Evolutionary conservation across 2,329 filamentous ascomycete species (phyloP), one percentile per base, ranked within the genome.

Genomic region (Cylindrodendrum hubeiense): DNA sequence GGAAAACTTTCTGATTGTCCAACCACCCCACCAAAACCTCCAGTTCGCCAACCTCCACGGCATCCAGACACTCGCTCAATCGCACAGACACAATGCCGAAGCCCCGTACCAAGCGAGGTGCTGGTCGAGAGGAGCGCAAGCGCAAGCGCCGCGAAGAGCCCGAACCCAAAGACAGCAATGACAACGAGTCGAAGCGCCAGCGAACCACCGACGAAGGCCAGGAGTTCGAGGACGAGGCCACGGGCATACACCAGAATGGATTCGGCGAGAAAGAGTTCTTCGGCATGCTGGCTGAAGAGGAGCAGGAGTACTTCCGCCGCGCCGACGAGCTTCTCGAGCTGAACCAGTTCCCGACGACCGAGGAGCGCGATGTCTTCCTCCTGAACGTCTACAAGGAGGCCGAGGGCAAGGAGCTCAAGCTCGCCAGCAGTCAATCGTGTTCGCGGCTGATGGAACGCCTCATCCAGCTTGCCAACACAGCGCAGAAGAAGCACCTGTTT

Each of bases 351-450:
- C 89, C 88, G 43, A 90, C 90, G 41, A 79, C 89, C 56, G 93
- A 97, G 71, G 92, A 94, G 71, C 87, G 90, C 63, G 83, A 84
- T 58, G 75, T 91, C 52, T 94, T 94, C 75, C 80, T 98, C 50
- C 89, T 91, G 66, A 97, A 91, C 78, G 92, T 98, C 55, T 97
- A 93, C 80, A 86, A 88, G 71, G 95, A 98, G 80, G 94, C 95
- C 1, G 86, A 90, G 66, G 94, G 94, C 66, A 98, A 98, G 81
- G 96, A 98, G 79, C 85, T 99, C 76, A 99, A 98, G 85, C 89
- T 99, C 67, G 95, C 95, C 24, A 96, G 93, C 81, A 97, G 94
- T 79, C 96, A 99, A 81, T 96, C 93, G 3, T 98, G 95, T 81
- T 99, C 96, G 55, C 87, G 96, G 17, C 82, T 99, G 57, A 92